Percentiles rank a stretch among this genome's conserved stretches.
phyloP scores from a whole-genome alignment of 2,329 filamentous ascomycete species.

The Claviceps monticola region DNA sequence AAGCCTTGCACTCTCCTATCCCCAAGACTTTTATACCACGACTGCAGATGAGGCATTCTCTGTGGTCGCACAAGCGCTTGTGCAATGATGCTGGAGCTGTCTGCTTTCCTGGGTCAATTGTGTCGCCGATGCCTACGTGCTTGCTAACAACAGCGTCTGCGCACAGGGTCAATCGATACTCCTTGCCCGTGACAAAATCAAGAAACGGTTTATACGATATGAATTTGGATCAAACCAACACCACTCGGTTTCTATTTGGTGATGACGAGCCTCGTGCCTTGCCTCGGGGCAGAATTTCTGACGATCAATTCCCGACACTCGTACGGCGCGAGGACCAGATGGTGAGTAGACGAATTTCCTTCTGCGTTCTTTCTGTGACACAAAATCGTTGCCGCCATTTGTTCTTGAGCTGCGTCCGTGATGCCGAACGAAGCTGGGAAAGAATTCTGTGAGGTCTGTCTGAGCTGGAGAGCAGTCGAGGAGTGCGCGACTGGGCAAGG shows the following conservation, averaged over 20 bases:
- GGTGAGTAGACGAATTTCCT: constrained; percentile 25
- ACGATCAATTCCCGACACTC: constrained; percentile 80
- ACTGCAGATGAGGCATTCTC: not conserved
- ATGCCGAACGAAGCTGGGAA: not conserved
- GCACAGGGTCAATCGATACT: constrained; percentile 71
- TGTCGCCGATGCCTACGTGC: too few species aligned
- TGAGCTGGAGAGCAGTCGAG: not conserved
- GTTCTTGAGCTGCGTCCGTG: not conserved
- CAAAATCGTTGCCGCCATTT: not conserved
- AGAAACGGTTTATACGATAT: constrained; percentile 54
- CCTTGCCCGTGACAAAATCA: constrained; percentile 72
- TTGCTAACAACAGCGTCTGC: constrained; percentile 8
- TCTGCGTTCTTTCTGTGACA: not conserved
- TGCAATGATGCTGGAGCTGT: not conserved
- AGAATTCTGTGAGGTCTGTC: not conserved
- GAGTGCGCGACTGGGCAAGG: constrained; percentile 1
- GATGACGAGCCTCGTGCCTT: constrained; percentile 52
- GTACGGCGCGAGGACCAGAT: constrained; percentile 49
- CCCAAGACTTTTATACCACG: not conserved
- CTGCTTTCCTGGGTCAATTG: not conserved
- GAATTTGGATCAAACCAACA: constrained; percentile 70
- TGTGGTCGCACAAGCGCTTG: not conserved
- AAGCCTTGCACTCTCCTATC: not conserved
- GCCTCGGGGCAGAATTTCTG: constrained; percentile 41
- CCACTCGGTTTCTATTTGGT: constrained; percentile 72